Percentiles rank a stretch among this genome's conserved stretches.
Evolutionary conservation across 257 asterid species (phyloP).

Genomic region (Solanum chiquidenum): DNA sequence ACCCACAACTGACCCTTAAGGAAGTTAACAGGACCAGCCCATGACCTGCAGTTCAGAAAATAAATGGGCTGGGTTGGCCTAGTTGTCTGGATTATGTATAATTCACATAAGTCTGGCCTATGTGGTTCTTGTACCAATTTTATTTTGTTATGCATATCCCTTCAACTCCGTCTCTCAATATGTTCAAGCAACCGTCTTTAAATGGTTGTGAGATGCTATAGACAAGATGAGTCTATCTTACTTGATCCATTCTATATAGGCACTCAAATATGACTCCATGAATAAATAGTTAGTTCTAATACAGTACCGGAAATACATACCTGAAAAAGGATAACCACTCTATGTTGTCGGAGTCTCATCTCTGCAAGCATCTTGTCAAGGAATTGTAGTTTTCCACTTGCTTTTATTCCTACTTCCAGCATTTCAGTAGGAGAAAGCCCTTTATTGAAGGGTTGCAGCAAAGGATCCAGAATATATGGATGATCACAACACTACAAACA

Average conservation of each 20-base stretch:
- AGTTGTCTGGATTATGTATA: neutral
- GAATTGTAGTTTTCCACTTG: slow-evolving; percentile 76
- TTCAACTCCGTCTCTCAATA: neutral
- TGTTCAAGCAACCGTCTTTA: neutral
- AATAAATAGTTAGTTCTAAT: neutral
- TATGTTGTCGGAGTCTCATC: slow-evolving; percentile 37
- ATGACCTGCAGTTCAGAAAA: neutral
- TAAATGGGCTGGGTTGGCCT: neutral
- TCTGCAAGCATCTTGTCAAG: slow-evolving; percentile 66
- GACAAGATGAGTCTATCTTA: neutral
- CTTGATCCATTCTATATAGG: neutral
- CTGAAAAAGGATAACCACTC: slow-evolving; percentile 74
- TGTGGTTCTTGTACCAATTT: neutral
- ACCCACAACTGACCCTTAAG: neutral
- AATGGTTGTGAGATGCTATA: neutral
- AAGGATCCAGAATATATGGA: slow-evolving; percentile 60
- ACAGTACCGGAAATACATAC: slow-evolving; percentile 18
- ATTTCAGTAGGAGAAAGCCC: slow-evolving; percentile 31
- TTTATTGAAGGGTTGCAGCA: slow-evolving; percentile 35
- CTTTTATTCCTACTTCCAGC: slow-evolving; percentile 60
- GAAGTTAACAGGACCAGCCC: neutral
- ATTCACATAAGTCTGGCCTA: neutral
- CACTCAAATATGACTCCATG: neutral
- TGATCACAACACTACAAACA: slow-evolving; percentile 75
- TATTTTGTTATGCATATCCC: neutral